These are phyloP conservation scores for Kurtzmaniella fragi DNA, from an alignment of 805 yeast species.

Conservation along the genomic window DNA sequence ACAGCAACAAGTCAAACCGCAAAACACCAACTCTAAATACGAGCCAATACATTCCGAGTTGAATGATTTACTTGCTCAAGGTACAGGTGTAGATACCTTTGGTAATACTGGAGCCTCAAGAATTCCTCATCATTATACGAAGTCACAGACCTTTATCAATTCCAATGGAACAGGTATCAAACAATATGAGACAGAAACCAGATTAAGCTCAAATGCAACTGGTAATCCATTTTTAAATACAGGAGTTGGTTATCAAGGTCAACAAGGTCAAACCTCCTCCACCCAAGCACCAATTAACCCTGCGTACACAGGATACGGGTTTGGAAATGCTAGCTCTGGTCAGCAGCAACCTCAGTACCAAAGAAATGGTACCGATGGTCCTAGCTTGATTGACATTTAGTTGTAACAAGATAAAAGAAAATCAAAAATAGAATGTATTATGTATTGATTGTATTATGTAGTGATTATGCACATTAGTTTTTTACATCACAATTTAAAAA, in stretches of 20 bases:
- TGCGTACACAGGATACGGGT: constrained; percentile 89
- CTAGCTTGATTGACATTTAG: constrained; percentile 44
- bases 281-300: constrained; percentile 56
- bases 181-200: constrained; percentile 34
- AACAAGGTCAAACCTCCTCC: constrained; percentile 10
- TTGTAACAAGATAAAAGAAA: too few species aligned
- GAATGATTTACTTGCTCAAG: constrained; percentile 73
- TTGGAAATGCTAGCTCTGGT: constrained; percentile 62
- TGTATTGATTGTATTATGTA: neutral
- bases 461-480: neutral
- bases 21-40: constrained; percentile 30
- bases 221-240: constrained; percentile 60
- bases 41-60: constrained; percentile 56
- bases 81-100: constrained; percentile 91
- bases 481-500: constrained; percentile 8
- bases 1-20: constrained; percentile 30
- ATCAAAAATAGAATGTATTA: neutral
- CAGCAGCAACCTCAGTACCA: constrained; percentile 27
- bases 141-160: constrained; percentile 73
- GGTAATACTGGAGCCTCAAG: constrained; percentile 82
- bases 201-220: constrained; percentile 33
- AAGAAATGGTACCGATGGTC: constrained; percentile 29
- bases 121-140: constrained; percentile 90
- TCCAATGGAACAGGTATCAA: constrained; percentile 83
- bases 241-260: constrained; percentile 44